Conservation (phyloP, 225 moss, liverwort and hornwort genomes). For the Bryum argenteum region DNA sequence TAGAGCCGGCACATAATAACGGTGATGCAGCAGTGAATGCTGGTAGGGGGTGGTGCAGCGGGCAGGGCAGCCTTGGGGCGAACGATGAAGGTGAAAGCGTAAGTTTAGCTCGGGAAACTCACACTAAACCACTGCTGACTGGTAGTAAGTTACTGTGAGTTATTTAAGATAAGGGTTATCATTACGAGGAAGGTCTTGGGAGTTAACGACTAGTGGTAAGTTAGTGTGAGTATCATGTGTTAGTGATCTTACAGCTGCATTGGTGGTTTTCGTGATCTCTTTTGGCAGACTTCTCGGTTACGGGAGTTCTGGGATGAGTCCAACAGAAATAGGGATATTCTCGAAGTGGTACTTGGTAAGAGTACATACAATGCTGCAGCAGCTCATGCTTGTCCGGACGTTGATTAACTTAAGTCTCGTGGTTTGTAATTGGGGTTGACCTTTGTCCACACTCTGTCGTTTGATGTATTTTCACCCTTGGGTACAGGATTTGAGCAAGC, state of each 20-base stretch:
- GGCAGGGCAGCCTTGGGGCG: neutral
- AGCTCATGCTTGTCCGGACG: neutral
- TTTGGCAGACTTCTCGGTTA: conserved; percentile 85
- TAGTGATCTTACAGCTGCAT: conserved; percentile 6
- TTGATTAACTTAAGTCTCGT: conserved; percentile 9
- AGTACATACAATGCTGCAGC: neutral
- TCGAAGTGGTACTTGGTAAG: conserved; percentile 93
- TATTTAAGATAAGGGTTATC: no score
- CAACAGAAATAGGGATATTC: conserved; percentile 93
- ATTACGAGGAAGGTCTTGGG: no score
- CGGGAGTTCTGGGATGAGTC: conserved; percentile 99
- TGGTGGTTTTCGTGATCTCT: conserved; percentile 10
- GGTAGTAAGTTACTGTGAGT: no score
- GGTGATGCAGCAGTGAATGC: conserved; percentile 46
- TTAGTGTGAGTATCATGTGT: no score
- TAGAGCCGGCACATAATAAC: conserved; percentile 38
- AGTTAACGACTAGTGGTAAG: no score
- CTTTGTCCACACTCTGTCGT: neutral
- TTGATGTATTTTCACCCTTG: conserved; percentile 16
- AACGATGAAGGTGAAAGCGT: conserved; percentile 30
- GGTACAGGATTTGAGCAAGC: conserved; percentile 91
- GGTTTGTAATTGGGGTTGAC: conserved; percentile 1
- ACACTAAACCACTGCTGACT: no score
- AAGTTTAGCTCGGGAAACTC: conserved; percentile 15
- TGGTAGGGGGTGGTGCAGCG: neutral